Evolutionary conservation across 1,139 yeast genomes (phyloP).

Genomic region (Saccharomyces hybrid): DNA sequence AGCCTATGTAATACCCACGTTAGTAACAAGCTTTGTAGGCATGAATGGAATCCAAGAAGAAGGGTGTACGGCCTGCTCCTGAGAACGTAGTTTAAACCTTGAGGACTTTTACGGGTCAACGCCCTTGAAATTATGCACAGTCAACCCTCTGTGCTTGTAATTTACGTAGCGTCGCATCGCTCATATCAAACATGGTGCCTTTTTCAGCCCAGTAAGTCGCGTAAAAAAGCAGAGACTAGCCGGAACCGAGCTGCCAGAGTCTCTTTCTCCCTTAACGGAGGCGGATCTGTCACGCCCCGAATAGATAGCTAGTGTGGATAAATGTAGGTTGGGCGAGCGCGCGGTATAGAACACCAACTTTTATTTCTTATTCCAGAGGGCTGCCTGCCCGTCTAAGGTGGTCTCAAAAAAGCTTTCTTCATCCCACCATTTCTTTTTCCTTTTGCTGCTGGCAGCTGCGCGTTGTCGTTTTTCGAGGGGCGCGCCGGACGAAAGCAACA

Average conservation of each 20-base stretch:
- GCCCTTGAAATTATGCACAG: not conserved
- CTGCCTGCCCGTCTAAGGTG: not conserved
- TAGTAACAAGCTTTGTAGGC: too few relatives aligned
- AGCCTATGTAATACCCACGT: too few relatives aligned
- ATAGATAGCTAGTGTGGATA: not conserved
- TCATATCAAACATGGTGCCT: not conserved
- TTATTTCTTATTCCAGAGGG: not conserved
- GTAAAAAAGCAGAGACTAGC: not conserved
- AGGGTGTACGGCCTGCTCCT: too few relatives aligned
- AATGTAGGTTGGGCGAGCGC: not conserved
- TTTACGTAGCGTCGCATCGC: not conserved
- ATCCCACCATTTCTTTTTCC: not conserved
- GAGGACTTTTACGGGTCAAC: too few relatives aligned
- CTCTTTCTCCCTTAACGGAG: not conserved
- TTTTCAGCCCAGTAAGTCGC: not conserved
- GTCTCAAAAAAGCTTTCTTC: not conserved
- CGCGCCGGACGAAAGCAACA: too few relatives aligned
- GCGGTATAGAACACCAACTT: not conserved
- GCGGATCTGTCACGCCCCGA: not conserved
- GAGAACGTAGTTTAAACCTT: too few relatives aligned
- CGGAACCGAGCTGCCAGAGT: not conserved
- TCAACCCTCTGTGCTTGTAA: not conserved
- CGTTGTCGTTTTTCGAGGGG: too few relatives aligned
- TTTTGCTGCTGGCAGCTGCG: not conserved
- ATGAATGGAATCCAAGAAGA: too few relatives aligned